A percentile compares a stretch with the other conserved stretches of the same genome.
Conservation (phyloP, 192 early-diverging fungal species). For the Coemansia sp. region DNA sequence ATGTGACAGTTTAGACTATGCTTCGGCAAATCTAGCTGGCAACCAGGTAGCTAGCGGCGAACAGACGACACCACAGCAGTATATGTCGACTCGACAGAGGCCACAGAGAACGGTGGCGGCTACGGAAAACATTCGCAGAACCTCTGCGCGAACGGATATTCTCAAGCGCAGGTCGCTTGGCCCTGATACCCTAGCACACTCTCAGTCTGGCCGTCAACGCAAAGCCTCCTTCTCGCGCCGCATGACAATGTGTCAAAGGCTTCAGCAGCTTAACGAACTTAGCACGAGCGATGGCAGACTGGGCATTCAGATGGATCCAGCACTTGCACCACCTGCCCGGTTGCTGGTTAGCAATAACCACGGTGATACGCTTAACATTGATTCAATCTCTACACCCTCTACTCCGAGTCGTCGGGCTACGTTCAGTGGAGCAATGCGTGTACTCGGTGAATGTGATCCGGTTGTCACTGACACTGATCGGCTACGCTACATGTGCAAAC, state of each 20-base stretch:
- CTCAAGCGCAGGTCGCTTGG: background rate
- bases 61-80: background rate
- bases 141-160: background rate
- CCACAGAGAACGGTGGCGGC: background rate
- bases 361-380: background rate
- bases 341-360: slow-evolving; percentile 6
- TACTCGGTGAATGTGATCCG: slow-evolving; percentile 40
- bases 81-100: background rate
- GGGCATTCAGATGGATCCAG: slow-evolving; percentile 6
- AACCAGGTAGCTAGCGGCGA: background rate
- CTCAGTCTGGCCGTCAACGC: slow-evolving; percentile 27
- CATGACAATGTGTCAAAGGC: slow-evolving; percentile 38
- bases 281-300: slow-evolving; percentile 5
- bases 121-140: background rate
- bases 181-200: slow-evolving; percentile 7
- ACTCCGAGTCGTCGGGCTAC: slow-evolving; percentile 32
- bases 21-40: background rate
- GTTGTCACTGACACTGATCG: slow-evolving; percentile 30
- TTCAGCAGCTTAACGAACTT: slow-evolving; percentile 33
- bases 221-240: slow-evolving; percentile 16
- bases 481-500: slow-evolving; percentile 38
- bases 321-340: slow-evolving; percentile 7
- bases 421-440: slow-evolving; percentile 51
- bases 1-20: background rate
- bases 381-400: slow-evolving; percentile 15